phyloP scores from a whole-genome alignment of 805 yeast species.

The Saccharomyces mikatae region DNA sequence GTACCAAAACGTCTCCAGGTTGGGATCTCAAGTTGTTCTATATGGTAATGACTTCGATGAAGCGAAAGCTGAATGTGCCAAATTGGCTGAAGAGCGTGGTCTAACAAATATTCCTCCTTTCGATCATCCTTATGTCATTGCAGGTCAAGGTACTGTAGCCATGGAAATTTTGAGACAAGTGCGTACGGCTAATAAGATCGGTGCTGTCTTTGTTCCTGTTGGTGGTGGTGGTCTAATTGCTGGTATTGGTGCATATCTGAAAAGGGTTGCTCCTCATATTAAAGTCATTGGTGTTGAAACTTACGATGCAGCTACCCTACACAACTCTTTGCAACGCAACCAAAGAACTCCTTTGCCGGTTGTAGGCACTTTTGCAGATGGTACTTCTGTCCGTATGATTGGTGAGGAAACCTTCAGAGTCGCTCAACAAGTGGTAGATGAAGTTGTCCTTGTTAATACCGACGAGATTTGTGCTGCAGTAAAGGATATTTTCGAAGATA shows the following conservation, averaged over 20 bases:
- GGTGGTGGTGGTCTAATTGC: conserved; percentile 97
- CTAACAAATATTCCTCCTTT: conserved; percentile 94
- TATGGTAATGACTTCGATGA: conserved; percentile 91
- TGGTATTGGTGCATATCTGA: conserved; percentile 83
- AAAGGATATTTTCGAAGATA: conserved; percentile 92
- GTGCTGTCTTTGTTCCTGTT: conserved; percentile 84
- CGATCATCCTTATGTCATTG: conserved; percentile 95
- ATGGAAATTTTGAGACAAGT: conserved; percentile 87
- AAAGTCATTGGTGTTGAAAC: conserved; percentile 95
- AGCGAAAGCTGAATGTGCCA: conserved; percentile 84
- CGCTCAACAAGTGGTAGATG: conserved; percentile 75
- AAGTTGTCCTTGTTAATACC: conserved; percentile 72
- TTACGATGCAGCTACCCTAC: conserved; percentile 87
- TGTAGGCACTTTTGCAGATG: conserved; percentile 98
- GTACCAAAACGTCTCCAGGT: conserved; percentile 79
- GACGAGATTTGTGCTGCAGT: conserved; percentile 97
- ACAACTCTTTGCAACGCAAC: conserved; percentile 53
- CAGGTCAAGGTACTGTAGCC: conserved; percentile 98
- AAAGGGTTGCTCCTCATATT: conserved; percentile 95
- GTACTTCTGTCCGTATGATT: conserved; percentile 85
- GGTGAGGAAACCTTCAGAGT: conserved; percentile 91
- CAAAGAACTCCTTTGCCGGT: conserved; percentile 48
- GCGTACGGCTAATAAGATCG: conserved; percentile 51
- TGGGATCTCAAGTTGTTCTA: conserved; percentile 90
- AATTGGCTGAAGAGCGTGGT: conserved; percentile 61